Evolutionary conservation across 2,329 filamentous ascomycete species (phyloP).

Genomic region (Colletotrichum tabaci): DNA sequence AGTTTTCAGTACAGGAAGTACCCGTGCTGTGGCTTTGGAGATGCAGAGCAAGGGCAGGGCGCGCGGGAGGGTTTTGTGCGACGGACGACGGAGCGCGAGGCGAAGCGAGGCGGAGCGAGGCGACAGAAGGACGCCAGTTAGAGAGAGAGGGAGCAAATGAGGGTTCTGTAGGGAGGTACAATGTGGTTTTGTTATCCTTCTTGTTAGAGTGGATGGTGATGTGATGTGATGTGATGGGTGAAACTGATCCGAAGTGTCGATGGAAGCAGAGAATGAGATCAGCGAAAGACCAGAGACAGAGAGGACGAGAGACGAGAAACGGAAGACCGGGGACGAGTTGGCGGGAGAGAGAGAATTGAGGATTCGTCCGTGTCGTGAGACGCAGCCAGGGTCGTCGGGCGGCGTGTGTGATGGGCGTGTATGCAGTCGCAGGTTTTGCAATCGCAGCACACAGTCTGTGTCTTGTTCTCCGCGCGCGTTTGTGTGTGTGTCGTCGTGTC

Average conservation of each 20-base stretch:
- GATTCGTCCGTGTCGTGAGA: constrained; percentile 14
- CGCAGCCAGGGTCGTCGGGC: constrained; percentile 1
- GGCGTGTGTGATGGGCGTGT: constrained; percentile 6
- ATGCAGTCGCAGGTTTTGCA: neutral
- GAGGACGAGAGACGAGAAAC: constrained; percentile 1
- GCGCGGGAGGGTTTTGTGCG: constrained; percentile 29
- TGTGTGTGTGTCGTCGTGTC: neutral
- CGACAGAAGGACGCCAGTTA: constrained; percentile 25
- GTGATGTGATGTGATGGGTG: neutral
- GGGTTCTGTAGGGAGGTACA: neutral
- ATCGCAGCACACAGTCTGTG: neutral
- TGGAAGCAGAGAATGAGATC: constrained; percentile 4
- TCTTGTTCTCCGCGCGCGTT: neutral
- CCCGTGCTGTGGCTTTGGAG: constrained; percentile 10
- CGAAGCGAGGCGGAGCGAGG: constrained; percentile 3
- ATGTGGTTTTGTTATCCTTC: neutral
- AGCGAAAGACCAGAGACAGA: constrained; percentile 9
- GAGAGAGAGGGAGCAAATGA: neutral
- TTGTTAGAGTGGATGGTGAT: too few relatives aligned
- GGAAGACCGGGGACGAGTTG: neutral
- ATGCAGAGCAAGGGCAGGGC: constrained; percentile 22
- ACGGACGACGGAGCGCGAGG: constrained; percentile 14
- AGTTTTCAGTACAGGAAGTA: constrained; percentile 6
- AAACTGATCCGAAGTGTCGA: constrained; percentile 11
- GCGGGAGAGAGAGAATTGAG: neutral